These are phyloP conservation scores for Ceratocystis huliohia DNA, from an alignment of 2,329 filamentous ascomycete species.

Conservation along the genomic window DNA sequence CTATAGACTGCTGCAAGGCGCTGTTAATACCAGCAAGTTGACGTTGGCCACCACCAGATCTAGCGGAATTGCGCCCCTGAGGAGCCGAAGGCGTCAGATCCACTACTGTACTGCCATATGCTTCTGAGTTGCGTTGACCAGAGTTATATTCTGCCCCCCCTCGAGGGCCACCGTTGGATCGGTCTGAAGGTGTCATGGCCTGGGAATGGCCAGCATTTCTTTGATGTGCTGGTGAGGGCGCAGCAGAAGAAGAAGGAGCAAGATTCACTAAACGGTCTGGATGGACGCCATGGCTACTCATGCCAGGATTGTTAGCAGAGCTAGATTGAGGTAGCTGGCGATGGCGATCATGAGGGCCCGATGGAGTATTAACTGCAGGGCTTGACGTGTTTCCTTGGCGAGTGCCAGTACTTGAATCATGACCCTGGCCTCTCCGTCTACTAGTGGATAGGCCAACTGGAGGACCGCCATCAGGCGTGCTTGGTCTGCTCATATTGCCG, in stretches of 20 bases:
- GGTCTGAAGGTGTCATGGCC: not conserved
- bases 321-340: constrained; percentile 9
- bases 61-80: not conserved
- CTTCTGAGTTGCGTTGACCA: not conserved
- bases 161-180: not conserved
- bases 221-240: not conserved
- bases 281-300: constrained; percentile 11
- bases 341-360: constrained; percentile 15
- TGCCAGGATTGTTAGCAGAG: not conserved
- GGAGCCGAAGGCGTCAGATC: constrained; percentile 2
- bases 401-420: not conserved
- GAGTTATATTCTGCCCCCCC: not conserved
- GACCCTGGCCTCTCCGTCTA: constrained; percentile 13
- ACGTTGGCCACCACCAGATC: constrained; percentile 27
- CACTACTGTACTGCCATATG: constrained; percentile 7
- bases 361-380: not conserved
- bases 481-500: not conserved
- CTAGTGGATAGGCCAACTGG: constrained; percentile 13
- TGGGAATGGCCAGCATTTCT: constrained; percentile 3
- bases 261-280: constrained; percentile 16
- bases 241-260: not conserved
- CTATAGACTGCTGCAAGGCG: constrained; percentile 41
- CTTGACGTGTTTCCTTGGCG: constrained; percentile 8
- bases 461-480: constrained; percentile 2
- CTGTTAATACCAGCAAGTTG: constrained; percentile 49